These are phyloP conservation scores for Umbelopsis isabellina DNA, from an alignment of 192 early-diverging fungal genomes.

Conservation along the genomic window DNA sequence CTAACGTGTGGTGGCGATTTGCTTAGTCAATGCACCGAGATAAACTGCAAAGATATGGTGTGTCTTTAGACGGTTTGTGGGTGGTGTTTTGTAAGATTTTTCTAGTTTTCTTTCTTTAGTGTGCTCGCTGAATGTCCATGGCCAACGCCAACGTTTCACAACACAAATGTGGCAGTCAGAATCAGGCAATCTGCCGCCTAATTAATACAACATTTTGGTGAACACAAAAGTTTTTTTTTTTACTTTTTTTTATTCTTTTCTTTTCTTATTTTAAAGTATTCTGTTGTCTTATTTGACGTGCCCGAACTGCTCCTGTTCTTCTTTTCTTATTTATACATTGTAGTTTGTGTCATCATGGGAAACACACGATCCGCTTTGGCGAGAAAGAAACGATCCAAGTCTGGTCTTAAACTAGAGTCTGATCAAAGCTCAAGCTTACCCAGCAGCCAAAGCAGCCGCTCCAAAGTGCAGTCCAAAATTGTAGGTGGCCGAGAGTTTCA, in stretches of 20 bases:
- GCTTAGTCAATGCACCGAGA: no score
- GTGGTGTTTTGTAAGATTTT: no score
- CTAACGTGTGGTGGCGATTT: no score
- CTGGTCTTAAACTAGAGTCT: no score
- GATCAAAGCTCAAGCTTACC: not conserved
- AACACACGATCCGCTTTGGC: not conserved
- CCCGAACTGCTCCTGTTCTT: not conserved
- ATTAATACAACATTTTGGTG: no score
- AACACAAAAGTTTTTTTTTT: no score
- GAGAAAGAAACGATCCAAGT: not conserved
- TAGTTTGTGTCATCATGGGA: not conserved
- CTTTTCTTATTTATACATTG: not conserved
- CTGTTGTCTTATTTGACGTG: not conserved
- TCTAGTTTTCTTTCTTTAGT: no score
- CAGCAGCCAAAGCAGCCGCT: not conserved
- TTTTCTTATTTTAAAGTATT: no score
- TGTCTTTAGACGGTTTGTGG: no score
- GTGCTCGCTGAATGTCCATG: not conserved
- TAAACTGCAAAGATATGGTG: no score
- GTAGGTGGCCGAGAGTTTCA: slow-evolving; percentile 34
- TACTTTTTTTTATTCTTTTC: not conserved
- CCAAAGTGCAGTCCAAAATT: not conserved
- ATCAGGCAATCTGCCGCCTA: no score
- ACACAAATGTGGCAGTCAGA: not conserved
- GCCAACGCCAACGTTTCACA: slow-evolving; percentile 3